These are phyloP conservation scores for Persicaria maculosa DNA, from an alignment of 148 eudicot genomes.

Conservation along the genomic window DNA sequence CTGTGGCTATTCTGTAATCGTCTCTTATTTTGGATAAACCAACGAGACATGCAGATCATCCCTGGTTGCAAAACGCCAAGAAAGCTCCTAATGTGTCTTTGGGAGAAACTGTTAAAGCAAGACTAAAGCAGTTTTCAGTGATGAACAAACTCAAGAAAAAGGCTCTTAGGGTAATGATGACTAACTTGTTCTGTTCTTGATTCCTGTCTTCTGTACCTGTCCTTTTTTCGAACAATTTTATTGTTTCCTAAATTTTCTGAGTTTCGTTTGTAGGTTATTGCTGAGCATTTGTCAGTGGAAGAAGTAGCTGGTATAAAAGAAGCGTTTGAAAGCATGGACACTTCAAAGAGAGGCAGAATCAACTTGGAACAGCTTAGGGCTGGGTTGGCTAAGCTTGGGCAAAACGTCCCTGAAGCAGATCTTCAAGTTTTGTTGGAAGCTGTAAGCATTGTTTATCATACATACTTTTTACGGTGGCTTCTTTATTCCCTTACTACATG, in stretches of 20 bases:
- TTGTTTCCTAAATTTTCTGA: not conserved
- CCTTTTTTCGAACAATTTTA: not conserved
- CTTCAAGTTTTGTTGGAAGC: slow-evolving; percentile 39
- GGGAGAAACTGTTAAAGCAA: slow-evolving; percentile 74
- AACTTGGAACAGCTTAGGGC: slow-evolving; percentile 29
- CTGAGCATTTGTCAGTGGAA: slow-evolving; percentile 41
- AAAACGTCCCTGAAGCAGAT: slow-evolving; percentile 32
- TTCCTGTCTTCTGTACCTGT: not conserved
- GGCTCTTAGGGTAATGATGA: slow-evolving; percentile 44
- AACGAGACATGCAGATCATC: slow-evolving; percentile 42
- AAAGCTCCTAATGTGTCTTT: slow-evolving; percentile 65
- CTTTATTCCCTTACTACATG: not conserved
- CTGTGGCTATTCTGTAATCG: not conserved
- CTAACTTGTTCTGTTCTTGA: not conserved
- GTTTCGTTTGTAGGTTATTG: slow-evolving; percentile 28
- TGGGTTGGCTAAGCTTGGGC: slow-evolving; percentile 40
- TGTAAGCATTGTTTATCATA: slow-evolving; percentile 18
- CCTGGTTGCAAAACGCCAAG: slow-evolving; percentile 67
- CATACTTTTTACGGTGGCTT: not conserved
- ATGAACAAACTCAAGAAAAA: slow-evolving; percentile 83
- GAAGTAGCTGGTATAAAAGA: slow-evolving; percentile 42
- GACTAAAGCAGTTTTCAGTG: slow-evolving; percentile 67
- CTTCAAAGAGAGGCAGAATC: slow-evolving; percentile 33
- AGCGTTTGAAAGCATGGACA: slow-evolving; percentile 37
- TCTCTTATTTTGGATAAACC: not conserved